Conservation (phyloP, 805 yeast genomes). For the Candida krabiensis region DNA sequence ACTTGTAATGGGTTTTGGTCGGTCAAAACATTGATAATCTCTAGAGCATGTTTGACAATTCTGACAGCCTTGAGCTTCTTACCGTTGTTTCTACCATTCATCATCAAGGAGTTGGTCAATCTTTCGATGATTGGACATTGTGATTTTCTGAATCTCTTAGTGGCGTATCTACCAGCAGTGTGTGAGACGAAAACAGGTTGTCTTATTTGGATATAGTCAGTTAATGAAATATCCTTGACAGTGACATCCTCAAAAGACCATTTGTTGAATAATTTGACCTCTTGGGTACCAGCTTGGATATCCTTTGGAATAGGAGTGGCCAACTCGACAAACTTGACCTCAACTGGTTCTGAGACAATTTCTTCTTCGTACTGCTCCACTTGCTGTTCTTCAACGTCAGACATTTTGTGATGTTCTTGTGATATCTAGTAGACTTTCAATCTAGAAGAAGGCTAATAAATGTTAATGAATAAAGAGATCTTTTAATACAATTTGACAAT, state of each 20-base stretch:
- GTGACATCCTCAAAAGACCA: slow-evolving; percentile 98
- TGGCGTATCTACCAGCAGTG: slow-evolving; percentile 99
- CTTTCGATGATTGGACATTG: slow-evolving; percentile 99
- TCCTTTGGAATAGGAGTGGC: slow-evolving; percentile 98
- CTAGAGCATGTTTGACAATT: slow-evolving; percentile 99
- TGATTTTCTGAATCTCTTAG: slow-evolving; percentile 99
- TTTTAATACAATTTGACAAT: not conserved
- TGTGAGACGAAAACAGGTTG: slow-evolving; percentile 97
- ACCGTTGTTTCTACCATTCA: slow-evolving; percentile 99
- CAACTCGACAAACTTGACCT: slow-evolving; percentile 75
- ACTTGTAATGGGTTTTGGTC: slow-evolving; percentile 99
- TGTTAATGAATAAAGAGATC: not conserved
- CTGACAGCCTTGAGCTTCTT: slow-evolving; percentile 99
- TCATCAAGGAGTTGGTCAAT: slow-evolving; percentile 99
- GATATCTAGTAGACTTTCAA: not conserved
- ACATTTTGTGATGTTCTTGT: slow-evolving; percentile 50
- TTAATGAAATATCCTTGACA: slow-evolving; percentile 96
- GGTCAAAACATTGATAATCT: slow-evolving; percentile 94
- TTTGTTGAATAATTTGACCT: slow-evolving; percentile 98
- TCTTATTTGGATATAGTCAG: slow-evolving; percentile 97
- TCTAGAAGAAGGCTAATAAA: not conserved
- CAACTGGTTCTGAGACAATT: slow-evolving; percentile 82
- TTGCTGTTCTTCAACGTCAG: slow-evolving; percentile 80
- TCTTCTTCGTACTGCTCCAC: slow-evolving; percentile 52
- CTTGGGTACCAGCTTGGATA: slow-evolving; percentile 92